A percentile compares a stretch with the other conserved stretches of the same genome.
phyloP scores from a whole-genome alignment of 305 asterid genomes.

The Fraxinus nigra region DNA sequence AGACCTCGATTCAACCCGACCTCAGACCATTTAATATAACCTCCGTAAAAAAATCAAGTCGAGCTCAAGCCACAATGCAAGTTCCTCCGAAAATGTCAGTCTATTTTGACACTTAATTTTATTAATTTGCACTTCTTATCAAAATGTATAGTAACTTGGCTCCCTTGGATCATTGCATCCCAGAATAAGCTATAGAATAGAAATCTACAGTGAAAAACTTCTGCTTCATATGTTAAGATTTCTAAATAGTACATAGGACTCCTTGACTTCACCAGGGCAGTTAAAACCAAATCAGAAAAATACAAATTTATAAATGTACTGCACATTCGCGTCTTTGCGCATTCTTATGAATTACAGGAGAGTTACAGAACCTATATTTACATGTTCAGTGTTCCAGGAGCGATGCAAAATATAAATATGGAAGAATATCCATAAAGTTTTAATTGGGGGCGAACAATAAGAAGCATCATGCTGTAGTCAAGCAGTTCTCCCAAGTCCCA shows the following conservation, averaged over 20 bases:
- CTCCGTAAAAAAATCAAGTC: not conserved
- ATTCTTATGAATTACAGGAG: not conserved
- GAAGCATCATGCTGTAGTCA: conserved; percentile 36
- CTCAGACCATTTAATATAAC: not conserved
- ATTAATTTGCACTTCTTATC: not conserved
- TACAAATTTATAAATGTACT: not conserved
- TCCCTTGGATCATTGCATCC: not conserved
- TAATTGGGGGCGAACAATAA: not conserved
- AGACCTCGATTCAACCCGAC: not conserved
- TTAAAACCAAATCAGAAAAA: not conserved
- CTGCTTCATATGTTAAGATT: not conserved
- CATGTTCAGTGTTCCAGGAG: not conserved
- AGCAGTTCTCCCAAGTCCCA: conserved; percentile 83
- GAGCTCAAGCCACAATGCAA: not conserved
- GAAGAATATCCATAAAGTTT: not conserved
- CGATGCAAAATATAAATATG: not conserved
- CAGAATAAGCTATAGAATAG: not conserved
- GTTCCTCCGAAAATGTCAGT: not conserved
- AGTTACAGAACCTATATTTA: not conserved
- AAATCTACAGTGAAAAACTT: not conserved
- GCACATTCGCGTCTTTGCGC: not conserved
- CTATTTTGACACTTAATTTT: not conserved
- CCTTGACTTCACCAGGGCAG: not conserved
- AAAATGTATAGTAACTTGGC: not conserved
- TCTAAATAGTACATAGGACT: not conserved